A percentile compares a stretch with the other conserved stretches of the same genome.
Evolutionary conservation across 2,329 filamentous ascomycete species (phyloP).

Genomic region (Xylaria hypoxylon): DNA sequence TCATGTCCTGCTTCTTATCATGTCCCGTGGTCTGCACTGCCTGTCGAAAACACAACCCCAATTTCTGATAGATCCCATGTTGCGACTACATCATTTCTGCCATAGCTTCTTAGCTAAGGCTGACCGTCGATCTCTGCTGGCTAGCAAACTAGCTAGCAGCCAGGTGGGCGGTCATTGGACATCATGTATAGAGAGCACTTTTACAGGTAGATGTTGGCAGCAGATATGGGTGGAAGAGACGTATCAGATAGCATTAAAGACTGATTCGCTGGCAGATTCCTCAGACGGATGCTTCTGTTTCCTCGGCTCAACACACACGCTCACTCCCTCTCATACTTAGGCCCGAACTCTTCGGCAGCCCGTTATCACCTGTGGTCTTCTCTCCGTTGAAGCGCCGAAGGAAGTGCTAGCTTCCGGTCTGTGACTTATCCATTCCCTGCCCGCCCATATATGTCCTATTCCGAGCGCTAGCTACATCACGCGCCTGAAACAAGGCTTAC

Average conservation of each 20-base stretch:
- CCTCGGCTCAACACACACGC: slow-evolving; percentile 27
- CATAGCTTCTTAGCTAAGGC: slow-evolving; percentile 36
- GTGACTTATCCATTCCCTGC: slow-evolving; percentile 3
- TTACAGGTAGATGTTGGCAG: slow-evolving; percentile 18
- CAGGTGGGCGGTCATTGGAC: slow-evolving; percentile 21
- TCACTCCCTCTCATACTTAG: slow-evolving; percentile 18
- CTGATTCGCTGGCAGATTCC: slow-evolving; percentile 38
- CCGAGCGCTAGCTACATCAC: slow-evolving; percentile 15
- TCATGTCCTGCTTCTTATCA: slow-evolving; percentile 33
- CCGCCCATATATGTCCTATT: slow-evolving; percentile 12
- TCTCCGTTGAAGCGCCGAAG: slow-evolving; percentile 24
- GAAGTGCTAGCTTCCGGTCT: slow-evolving; percentile 1
- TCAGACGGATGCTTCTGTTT: slow-evolving; percentile 29
- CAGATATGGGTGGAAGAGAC: slow-evolving; percentile 25
- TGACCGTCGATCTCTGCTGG: slow-evolving; percentile 31
- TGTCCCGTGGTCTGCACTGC: slow-evolving; percentile 40
- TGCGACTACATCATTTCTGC: slow-evolving; percentile 29
- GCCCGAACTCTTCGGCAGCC: slow-evolving; percentile 25
- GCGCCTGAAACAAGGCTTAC: slow-evolving; percentile 26
- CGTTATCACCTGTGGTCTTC: slow-evolving; percentile 26
- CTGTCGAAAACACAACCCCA: slow-evolving; percentile 45
- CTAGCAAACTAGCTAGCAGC: slow-evolving; percentile 37
- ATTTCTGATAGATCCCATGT: slow-evolving; percentile 48
- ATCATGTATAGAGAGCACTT: slow-evolving; percentile 22
- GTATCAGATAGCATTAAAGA: slow-evolving; percentile 33